A percentile compares a stretch with the other conserved stretches of the same genome.
phyloP scores from a whole-genome alignment of 495 filamentous ascomycete species.

The Astrocystis sublimbata region DNA sequence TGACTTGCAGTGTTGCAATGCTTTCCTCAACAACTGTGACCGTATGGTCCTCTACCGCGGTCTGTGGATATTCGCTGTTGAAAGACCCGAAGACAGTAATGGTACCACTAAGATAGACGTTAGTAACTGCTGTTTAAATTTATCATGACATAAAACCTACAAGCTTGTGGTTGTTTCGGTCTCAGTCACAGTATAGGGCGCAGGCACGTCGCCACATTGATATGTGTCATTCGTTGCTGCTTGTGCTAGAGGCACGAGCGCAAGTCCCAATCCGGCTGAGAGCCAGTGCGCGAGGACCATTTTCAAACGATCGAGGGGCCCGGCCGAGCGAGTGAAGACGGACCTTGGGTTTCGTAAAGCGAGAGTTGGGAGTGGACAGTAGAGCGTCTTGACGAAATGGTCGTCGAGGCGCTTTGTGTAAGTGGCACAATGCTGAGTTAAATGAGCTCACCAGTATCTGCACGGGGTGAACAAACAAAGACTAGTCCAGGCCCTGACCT shows the following conservation, averaged over 20 bases:
- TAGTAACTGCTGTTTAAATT: conserved; percentile 9
- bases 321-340: not conserved
- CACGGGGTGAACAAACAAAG: not conserved
- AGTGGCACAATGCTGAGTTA: not conserved
- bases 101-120: conserved; percentile 13
- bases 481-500: not conserved
- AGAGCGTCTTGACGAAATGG: not conserved
- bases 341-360: not conserved
- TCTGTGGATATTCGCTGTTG: conserved; percentile 13
- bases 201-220: conserved; percentile 15
- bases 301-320: conserved; percentile 2
- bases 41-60: conserved; percentile 16
- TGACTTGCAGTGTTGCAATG: not conserved
- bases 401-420: not conserved
- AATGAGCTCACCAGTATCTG: not conserved
- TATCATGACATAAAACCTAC: conserved; percentile 20
- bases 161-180: conserved; percentile 25
- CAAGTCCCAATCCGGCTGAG: conserved; percentile 23
- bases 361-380: not conserved
- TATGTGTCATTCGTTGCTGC: conserved; percentile 13
- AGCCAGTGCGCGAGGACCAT: conserved; percentile 26
- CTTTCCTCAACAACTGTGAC: conserved; percentile 15
- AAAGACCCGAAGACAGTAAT: conserved; percentile 23
- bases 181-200: conserved; percentile 25
- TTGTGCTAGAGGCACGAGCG: conserved; percentile 17